Conservation (phyloP, 2,329 filamentous ascomycete species). For the Fusarium anguioides region DNA sequence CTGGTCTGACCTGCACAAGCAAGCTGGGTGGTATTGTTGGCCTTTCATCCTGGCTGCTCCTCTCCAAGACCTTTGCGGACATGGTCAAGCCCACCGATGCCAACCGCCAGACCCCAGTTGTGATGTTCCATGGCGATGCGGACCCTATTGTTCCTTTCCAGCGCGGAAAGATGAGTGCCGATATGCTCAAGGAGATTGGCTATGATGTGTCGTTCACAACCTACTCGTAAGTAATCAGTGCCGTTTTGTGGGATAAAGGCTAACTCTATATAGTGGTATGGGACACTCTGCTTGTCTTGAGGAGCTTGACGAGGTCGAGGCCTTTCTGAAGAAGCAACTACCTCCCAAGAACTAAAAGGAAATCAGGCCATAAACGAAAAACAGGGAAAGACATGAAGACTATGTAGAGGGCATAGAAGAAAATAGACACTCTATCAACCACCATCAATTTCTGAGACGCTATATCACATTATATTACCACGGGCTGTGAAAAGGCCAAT, state of each 20-base stretch:
- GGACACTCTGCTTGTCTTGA: constrained; percentile 79
- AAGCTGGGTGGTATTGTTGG: constrained; percentile 91
- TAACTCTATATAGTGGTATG: constrained; percentile 65
- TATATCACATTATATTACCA: constrained; percentile 12
- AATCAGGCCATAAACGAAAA: background rate
- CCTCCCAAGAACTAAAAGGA: constrained; percentile 48
- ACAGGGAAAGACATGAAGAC: background rate
- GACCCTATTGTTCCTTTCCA: constrained; percentile 78
- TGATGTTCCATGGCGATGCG: constrained; percentile 86
- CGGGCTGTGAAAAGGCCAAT: constrained; percentile 14
- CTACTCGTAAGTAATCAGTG: constrained; percentile 69
- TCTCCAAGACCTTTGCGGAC: constrained; percentile 62
- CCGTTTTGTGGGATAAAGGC: background rate
- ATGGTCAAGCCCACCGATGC: constrained; percentile 54
- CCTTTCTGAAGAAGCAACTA: constrained; percentile 60
- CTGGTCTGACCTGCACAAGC: constrained; percentile 76
- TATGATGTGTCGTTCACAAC: constrained; percentile 80
- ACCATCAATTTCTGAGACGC: background rate
- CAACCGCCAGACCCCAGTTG: constrained; percentile 79
- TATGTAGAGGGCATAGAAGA: background rate
- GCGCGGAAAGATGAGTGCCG: constrained; percentile 75
- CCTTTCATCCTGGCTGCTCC: constrained; percentile 82
- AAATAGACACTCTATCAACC: background rate
- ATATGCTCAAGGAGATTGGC: constrained; percentile 74
- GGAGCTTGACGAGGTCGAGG: constrained; percentile 86